Base-by-base conservation (phyloP, 108 stramenopile species). In the Seminavis robusta region DNA sequence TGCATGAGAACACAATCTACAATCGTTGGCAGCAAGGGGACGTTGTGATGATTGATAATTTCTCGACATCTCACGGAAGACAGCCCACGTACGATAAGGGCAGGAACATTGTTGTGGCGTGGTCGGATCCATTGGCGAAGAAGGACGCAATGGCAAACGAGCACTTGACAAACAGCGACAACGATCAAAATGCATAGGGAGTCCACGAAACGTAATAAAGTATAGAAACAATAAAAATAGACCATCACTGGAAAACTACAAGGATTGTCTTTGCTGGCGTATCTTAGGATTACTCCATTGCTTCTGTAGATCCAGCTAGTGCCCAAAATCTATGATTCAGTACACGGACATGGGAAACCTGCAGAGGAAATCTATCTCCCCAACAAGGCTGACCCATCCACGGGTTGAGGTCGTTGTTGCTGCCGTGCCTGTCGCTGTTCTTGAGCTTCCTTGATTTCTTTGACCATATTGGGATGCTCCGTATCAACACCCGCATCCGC, bases 41-140 rank as follows among this genome's bases (percentile, higher is more conserved):
- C 62, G 21, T 76, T 1, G 31, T 61, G 60, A 29, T 63, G 27
- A 25, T 71, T 26, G 74, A 76, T 33, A 70, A 67, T 1, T 67
- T 61, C 33, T 61, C 65, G 10, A 52, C 40, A 11, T 26, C 32
- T n/a, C 73, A 74, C 30, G 64, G 64, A 16, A 47, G 64, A 16
- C 47, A 72, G 34, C 59, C 71, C 10, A 68, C 60, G 2, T 68
- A 47, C 25, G 67, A 62, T 25, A 39, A 34, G 50, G 61, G 55
- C 20, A 42, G 54, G 15, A 56, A 63, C 15, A 50, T 69, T 25
- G 15, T 63, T 17, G 62, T 69, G 5, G 66, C 60, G 16, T 61
- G 67, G 60, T 33, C 32, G 10, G 28, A 56, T 29, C 62, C 68
- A 9, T n/a, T 56, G 13, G 17, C 47, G 25, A 69, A 69, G n/a